phyloP scores from a whole-genome alignment of 2,329 filamentous ascomycete species.

The Parafenestella ontariensis region DNA sequence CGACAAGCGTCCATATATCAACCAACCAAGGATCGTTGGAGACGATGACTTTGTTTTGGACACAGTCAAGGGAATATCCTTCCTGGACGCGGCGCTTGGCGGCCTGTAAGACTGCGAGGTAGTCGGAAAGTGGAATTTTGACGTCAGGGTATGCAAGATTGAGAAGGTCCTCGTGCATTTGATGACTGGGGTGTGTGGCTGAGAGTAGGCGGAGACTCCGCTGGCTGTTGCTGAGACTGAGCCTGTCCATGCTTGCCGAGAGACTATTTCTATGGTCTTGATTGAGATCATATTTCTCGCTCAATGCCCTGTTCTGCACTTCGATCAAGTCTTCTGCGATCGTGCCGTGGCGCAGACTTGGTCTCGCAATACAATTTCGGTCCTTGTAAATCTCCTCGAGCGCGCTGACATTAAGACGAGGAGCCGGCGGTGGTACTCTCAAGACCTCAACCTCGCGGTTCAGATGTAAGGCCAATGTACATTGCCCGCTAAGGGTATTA shows the following conservation, averaged over 20 bases:
- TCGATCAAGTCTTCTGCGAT: conserved; percentile 45
- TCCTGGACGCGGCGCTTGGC: conserved; percentile 63
- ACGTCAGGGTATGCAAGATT: conserved; percentile 45
- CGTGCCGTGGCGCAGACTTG: conserved; percentile 36
- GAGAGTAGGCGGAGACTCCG: conserved; percentile 37
- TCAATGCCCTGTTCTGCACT: conserved; percentile 40
- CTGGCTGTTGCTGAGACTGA: conserved; percentile 43
- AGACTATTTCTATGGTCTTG: conserved; percentile 31
- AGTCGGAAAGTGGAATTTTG: conserved; percentile 42
- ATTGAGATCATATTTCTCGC: conserved; percentile 35
- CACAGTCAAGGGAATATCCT: conserved; percentile 65
- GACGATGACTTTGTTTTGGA: conserved; percentile 70
- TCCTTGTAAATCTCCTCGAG: conserved; percentile 53
- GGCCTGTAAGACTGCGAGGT: conserved; percentile 46
- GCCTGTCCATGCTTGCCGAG: conserved; percentile 35
- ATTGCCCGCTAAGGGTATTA: conserved; percentile 55
- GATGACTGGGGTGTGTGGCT: conserved; percentile 38
- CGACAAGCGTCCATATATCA: conserved; percentile 79
- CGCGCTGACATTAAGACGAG: conserved; percentile 53
- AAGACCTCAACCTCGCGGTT: conserved; percentile 60
- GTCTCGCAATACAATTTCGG: conserved; percentile 38
- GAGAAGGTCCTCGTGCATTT: conserved; percentile 48
- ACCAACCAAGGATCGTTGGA: conserved; percentile 76
- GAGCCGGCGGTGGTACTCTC: conserved; percentile 54
- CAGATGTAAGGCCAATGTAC: conserved; percentile 60